These are phyloP conservation scores for Nannochloropsis oceanica DNA, from an alignment of 108 stramenopile genomes.

Conservation along the genomic window DNA sequence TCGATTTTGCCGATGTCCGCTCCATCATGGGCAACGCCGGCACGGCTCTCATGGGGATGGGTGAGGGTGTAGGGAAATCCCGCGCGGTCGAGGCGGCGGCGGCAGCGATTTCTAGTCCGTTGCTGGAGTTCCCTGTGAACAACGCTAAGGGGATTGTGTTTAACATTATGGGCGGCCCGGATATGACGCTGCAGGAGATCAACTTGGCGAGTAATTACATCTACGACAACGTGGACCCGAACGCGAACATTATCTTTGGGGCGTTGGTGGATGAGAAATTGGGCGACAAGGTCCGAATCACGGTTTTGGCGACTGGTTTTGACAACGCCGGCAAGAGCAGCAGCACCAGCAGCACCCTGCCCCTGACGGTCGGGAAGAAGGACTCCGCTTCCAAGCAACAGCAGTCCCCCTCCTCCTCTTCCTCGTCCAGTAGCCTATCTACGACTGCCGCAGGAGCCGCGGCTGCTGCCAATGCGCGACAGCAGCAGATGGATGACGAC, in stretches of 20 bases:
- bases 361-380: background rate
- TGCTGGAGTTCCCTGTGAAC: conserved; percentile 66
- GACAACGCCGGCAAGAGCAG: conserved; percentile 6
- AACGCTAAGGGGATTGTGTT: conserved; percentile 77
- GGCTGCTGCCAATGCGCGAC: background rate
- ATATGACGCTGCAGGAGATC: conserved; percentile 67
- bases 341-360: background rate
- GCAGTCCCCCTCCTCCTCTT: background rate
- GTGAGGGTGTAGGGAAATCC: conserved; percentile 56
- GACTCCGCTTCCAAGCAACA: background rate
- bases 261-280: conserved; percentile 74
- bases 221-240: conserved; percentile 72
- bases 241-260: conserved; percentile 87
- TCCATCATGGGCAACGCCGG: conserved; percentile 74
- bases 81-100: conserved; percentile 72
- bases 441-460: background rate
- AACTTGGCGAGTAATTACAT: conserved; percentile 71
- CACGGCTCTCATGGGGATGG: conserved; percentile 79
- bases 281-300: conserved; percentile 63
- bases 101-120: conserved; percentile 67
- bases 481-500: background rate
- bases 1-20: conserved; percentile 82
- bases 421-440: background rate
- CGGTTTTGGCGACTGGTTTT: conserved; percentile 75
- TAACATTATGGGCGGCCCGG: conserved; percentile 69